phyloP scores from a whole-genome alignment of 2,329 filamentous ascomycete species.

The Canariomyces notabilis region DNA sequence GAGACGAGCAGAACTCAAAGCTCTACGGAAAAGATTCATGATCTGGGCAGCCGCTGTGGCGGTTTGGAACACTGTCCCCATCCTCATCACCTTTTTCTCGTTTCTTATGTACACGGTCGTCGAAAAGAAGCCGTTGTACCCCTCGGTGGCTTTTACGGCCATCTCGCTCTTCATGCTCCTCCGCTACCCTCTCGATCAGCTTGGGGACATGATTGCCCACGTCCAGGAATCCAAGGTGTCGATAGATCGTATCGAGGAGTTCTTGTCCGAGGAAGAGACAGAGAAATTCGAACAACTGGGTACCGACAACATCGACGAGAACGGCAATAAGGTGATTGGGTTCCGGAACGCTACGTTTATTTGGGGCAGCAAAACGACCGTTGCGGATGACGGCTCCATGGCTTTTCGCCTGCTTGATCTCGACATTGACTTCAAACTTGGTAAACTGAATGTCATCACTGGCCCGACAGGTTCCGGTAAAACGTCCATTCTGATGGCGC shows the following conservation, averaged over 20 bases:
- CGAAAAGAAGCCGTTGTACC: conserved; percentile 82
- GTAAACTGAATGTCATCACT: conserved; percentile 85
- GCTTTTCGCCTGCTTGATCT: conserved; percentile 80
- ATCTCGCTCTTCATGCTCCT: conserved; percentile 94
- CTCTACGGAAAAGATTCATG: conserved; percentile 77
- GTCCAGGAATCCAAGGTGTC: conserved; percentile 97
- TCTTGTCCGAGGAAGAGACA: conserved; percentile 87
- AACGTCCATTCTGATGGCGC: conserved; percentile 90
- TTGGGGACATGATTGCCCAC: conserved; percentile 98
- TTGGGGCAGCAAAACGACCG: conserved; percentile 71
- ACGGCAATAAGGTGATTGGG: conserved; percentile 71
- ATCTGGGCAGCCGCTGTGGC: conserved; percentile 89
- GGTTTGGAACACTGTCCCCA: conserved; percentile 92
- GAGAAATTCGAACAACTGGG: conserved; percentile 88
- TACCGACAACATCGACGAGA: conserved; percentile 60
- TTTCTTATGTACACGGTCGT: conserved; percentile 90
- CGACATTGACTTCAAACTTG: conserved; percentile 75
- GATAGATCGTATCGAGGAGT: conserved; percentile 92
- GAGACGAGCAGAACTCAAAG: conserved; percentile 69
- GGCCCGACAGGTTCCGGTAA: conserved; percentile 94
- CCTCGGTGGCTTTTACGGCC: conserved; percentile 91
- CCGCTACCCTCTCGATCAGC: conserved; percentile 86
- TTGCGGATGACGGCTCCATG: conserved; percentile 60
- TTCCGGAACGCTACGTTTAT: conserved; percentile 81
- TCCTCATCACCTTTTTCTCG: conserved; percentile 93